Conservation (phyloP, 2,329 filamentous ascomycete species). For the Lasiodiplodia hormozganensis region DNA sequence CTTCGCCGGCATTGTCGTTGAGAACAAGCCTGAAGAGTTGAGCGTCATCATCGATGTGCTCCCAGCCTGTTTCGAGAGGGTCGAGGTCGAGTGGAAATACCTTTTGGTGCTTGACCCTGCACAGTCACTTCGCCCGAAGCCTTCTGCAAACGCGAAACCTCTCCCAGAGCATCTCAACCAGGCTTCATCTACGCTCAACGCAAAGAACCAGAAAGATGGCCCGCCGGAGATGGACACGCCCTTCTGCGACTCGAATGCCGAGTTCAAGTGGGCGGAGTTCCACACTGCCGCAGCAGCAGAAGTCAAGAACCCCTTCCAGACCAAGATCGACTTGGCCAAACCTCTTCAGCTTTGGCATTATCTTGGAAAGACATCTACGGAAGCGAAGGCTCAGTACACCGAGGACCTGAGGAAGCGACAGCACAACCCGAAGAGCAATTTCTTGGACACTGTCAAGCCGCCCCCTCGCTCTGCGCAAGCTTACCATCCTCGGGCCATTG, state of each 20-base stretch:
- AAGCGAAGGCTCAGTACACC: slow-evolving; percentile 89
- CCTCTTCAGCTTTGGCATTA: slow-evolving; percentile 87
- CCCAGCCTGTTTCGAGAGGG: slow-evolving; percentile 73
- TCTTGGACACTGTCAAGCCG: slow-evolving; percentile 69
- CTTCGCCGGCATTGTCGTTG: slow-evolving; percentile 85
- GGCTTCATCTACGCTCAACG: slow-evolving; percentile 52
- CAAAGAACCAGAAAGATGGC: slow-evolving; percentile 57
- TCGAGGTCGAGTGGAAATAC: slow-evolving; percentile 88
- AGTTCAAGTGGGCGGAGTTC: slow-evolving; percentile 70
- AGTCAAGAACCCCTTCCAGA: slow-evolving; percentile 57
- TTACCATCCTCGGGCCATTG: neutral
- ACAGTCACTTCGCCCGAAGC: slow-evolving; percentile 75
- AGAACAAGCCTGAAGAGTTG: slow-evolving; percentile 79
- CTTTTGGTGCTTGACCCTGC: slow-evolving; percentile 74
- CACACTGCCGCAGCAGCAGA: slow-evolving; percentile 57
- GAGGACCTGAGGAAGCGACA: slow-evolving; percentile 70
- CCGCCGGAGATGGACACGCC: slow-evolving; percentile 55
- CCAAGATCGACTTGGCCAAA: slow-evolving; percentile 74
- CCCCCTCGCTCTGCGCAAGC: slow-evolving; percentile 37
- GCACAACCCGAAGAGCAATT: slow-evolving; percentile 74
- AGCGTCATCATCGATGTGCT: slow-evolving; percentile 81
- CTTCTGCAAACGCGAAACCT: slow-evolving; percentile 74
- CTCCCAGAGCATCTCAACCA: slow-evolving; percentile 66
- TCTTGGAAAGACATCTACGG: slow-evolving; percentile 83
- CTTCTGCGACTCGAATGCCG: slow-evolving; percentile 54